Conservation (phyloP, 805 yeast species). For the Cyberlindnera americana region DNA sequence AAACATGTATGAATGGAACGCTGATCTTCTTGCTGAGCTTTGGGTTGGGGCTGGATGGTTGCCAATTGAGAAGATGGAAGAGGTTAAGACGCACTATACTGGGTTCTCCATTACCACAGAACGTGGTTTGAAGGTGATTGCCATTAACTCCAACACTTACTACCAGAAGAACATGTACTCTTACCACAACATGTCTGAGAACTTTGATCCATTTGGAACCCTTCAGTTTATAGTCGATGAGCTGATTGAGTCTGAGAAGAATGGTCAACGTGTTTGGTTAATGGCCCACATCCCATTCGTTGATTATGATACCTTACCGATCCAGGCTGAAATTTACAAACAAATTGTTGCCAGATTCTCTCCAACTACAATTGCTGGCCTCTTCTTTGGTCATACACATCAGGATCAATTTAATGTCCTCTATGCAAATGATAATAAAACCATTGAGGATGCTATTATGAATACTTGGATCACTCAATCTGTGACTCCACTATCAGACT, state of each 20-base stretch:
- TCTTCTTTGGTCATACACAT: conserved; percentile 72
- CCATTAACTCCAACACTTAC: conserved; percentile 66
- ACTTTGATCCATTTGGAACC: conserved; percentile 59
- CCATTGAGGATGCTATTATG: conserved; percentile 44
- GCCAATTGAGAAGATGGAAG: conserved; percentile 15
- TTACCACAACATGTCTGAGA: conserved; percentile 44
- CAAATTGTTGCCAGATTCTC: conserved; percentile 63
- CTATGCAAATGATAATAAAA: conserved; percentile 45
- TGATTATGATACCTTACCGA: conserved; percentile 55
- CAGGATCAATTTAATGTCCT: conserved; percentile 61
- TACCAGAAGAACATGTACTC: conserved; percentile 61
- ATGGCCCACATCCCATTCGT: conserved; percentile 64
- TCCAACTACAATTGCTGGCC: conserved; percentile 63
- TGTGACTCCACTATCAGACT: conserved; percentile 55
- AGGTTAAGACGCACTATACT: conserved; percentile 46
- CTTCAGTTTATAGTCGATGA: conserved; percentile 60
- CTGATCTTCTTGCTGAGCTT: conserved; percentile 44
- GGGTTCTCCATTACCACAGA: conserved; percentile 56
- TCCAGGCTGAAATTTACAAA: conserved; percentile 52
- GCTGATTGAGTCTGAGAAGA: conserved; percentile 53
- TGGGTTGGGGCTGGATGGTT: conserved; percentile 48
- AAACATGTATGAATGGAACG: conserved; percentile 43
- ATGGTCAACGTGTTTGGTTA: conserved; percentile 68
- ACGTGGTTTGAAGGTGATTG: conserved; percentile 55
- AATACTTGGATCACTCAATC: conserved; percentile 67